Evolutionary conservation across 23 red algal genomes (phyloP), one percentile per base, ranked within the genome.

Genomic region (Cyanidiococcus yangmingshanensis): DNA sequence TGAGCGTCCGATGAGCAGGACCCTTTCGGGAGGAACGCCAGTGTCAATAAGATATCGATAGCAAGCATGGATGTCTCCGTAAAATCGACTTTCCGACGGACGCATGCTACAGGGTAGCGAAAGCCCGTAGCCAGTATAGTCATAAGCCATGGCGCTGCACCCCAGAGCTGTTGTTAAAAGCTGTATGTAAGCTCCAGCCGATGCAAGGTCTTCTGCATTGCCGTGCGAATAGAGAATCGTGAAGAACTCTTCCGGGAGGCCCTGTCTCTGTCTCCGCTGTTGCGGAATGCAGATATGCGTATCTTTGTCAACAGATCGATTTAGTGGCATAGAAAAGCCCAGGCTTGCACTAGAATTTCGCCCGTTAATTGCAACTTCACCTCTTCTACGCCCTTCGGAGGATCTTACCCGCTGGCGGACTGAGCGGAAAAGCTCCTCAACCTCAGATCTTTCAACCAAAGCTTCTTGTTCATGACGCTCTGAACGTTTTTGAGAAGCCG

Each of bases 81-180:
- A 92, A 26, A 82, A 82, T 34, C 76, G 78, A 57, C 17, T 21
- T 75, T 92, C 89, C 37, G 58, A 83, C 3, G 83, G 36, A 21
- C 87, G 51, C 32, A 41, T 68, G 1, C 21, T 58, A 2, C 63
- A 63, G 1, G 75, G 82, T n/a, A 77, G 71, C 21, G 88, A 90
- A 3, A 95, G 76, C 38, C 90, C 90, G 75, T 89, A 95, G 1
- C 90, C 90, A 21, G 85, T 89, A 32, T 95, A 95, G 59, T 95
- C 90, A 76, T 86, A 95, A 38, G 78, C 75, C 25, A 95, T 31
- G 0, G 76, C 85, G 37, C 85, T 77, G 27, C 87, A 84, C 41
- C 83, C 77, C 1, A 95, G 75, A 39, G 59, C 40, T 18, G 41
- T 76, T 16, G 77, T 79, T 38, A 95, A 67, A 41, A 76, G 75